Percentiles rank a stretch among this genome's conserved stretches.
Evolutionary conservation across 306 rosid species (phyloP).

Genomic region (Lithocarpus polystachyus): DNA sequence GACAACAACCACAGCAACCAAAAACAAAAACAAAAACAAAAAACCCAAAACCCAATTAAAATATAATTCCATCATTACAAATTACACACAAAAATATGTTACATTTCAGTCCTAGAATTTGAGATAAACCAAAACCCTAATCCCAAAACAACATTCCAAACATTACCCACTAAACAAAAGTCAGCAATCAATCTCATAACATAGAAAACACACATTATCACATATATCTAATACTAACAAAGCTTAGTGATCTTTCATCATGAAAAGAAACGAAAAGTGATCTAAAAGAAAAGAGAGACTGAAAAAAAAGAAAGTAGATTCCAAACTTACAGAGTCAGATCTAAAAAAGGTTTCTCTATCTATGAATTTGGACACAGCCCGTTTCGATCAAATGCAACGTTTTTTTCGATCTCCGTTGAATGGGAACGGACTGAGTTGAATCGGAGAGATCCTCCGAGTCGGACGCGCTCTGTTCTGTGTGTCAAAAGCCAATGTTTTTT

Average conservation of each 20-base stretch:
- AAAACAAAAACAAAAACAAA: not conserved
- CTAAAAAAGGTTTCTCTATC: not conserved
- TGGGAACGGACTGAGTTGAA: not conserved
- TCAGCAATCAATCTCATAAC: not conserved
- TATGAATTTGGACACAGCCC: too few relatives aligned
- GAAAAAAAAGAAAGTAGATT: not conserved
- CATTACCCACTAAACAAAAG: not conserved
- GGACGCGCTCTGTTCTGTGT: not conserved
- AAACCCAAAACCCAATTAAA: too few relatives aligned
- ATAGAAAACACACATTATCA: not conserved
- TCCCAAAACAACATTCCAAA: conserved; percentile 1
- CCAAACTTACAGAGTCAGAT: not conserved
- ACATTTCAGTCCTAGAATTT: not conserved
- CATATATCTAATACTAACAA: not conserved
- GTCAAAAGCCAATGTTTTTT: not conserved
- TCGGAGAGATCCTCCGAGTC: not conserved
- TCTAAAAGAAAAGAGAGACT: not conserved
- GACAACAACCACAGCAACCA: not conserved
- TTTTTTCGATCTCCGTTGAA: not conserved
- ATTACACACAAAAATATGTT: not conserved
- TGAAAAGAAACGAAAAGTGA: not conserved
- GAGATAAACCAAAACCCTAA: conserved; percentile 16
- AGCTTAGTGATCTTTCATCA: not conserved
- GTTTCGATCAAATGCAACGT: not conserved
- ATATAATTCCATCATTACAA: too few relatives aligned